phyloP scores from a whole-genome alignment of 306 rosid genomes.

The Adenanthera pavonina region DNA sequence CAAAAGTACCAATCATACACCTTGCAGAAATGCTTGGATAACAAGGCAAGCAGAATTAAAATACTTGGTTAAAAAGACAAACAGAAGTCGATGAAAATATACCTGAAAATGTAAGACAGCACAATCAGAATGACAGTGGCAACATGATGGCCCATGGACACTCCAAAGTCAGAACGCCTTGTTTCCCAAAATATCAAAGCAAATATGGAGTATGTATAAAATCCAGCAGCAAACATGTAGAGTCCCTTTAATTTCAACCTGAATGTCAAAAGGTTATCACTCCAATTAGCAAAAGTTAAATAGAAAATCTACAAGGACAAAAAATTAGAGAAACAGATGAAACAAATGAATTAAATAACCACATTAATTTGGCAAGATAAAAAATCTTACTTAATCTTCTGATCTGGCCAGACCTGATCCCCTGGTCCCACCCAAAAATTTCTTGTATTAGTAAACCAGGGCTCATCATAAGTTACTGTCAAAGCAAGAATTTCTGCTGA shows the following conservation, averaged over 20 bases:
- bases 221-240: slow-evolving; percentile 94
- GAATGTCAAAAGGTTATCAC: slow-evolving; percentile 41
- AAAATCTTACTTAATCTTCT: slow-evolving; percentile 77
- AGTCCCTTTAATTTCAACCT: slow-evolving; percentile 91
- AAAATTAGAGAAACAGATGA: background rate
- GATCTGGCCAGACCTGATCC: slow-evolving; percentile 98
- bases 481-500: slow-evolving; percentile 85
- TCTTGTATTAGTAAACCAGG: slow-evolving; percentile 88
- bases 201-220: slow-evolving; percentile 93
- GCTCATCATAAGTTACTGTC: slow-evolving; percentile 78
- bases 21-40: slow-evolving; percentile 21
- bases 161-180: slow-evolving; percentile 96
- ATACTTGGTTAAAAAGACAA: slow-evolving; percentile 37
- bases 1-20: slow-evolving; percentile 19
- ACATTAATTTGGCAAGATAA: slow-evolving; percentile 21
- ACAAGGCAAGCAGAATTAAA: background rate
- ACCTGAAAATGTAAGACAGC: slow-evolving; percentile 93
- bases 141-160: slow-evolving; percentile 98
- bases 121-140: slow-evolving; percentile 88
- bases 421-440: slow-evolving; percentile 98
- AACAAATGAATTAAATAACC: slow-evolving; percentile 21
- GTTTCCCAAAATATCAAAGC: slow-evolving; percentile 99
- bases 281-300: slow-evolving; percentile 23
- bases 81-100: slow-evolving; percentile 42
- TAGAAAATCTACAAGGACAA: slow-evolving; percentile 28